These are phyloP conservation scores for Barnettozyma vustinii DNA, from an alignment of 805 yeast species.

Conservation along the genomic window DNA sequence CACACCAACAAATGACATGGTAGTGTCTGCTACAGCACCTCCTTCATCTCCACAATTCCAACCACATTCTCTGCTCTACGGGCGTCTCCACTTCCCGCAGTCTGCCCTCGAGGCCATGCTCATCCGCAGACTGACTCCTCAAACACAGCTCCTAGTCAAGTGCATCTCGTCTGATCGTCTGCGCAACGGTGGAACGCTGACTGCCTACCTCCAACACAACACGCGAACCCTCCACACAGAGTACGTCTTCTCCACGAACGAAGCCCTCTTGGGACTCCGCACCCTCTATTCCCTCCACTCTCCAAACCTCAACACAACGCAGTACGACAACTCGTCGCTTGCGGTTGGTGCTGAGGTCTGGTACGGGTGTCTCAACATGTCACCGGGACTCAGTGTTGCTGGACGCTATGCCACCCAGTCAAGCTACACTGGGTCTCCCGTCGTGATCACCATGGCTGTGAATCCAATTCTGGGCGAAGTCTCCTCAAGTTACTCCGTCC, in stretches of 20 bases:
- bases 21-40: constrained; percentile 52
- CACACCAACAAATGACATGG: constrained; percentile 23
- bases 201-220: constrained; percentile 67
- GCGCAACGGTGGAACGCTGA: constrained; percentile 50
- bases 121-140: constrained; percentile 53
- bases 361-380: constrained; percentile 77
- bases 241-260: constrained; percentile 76
- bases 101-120: constrained; percentile 84
- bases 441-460: constrained; percentile 78
- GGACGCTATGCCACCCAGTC: constrained; percentile 81
- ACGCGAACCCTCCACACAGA: constrained; percentile 63
- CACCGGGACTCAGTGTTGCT: constrained; percentile 87
- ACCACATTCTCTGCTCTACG: constrained; percentile 56
- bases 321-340: constrained; percentile 56
- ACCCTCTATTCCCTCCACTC: constrained; percentile 60
- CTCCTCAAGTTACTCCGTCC: constrained; percentile 81
- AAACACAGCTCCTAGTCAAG: constrained; percentile 63
- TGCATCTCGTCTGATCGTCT: constrained; percentile 66
- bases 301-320: constrained; percentile 34
- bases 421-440: constrained; percentile 81
- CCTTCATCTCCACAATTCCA: constrained; percentile 1
- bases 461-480: constrained; percentile 90
- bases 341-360: constrained; percentile 84
- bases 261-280: constrained; percentile 75
- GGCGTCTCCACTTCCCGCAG: constrained; percentile 84